Conservation (phyloP, 805 yeast genomes). For the Candida vartiovaarae region DNA sequence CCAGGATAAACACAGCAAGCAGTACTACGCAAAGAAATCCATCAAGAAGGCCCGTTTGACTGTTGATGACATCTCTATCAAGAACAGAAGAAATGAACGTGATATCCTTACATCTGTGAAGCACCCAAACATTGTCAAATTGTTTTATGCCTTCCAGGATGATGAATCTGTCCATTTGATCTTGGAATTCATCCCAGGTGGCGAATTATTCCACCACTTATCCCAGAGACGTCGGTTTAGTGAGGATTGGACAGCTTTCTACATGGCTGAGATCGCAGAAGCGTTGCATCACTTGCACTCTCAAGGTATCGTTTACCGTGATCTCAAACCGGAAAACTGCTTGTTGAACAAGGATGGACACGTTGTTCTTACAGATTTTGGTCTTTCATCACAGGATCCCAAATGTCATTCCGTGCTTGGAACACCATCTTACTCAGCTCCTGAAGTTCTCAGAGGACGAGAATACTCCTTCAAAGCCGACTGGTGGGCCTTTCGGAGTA, state of each 20-base stretch:
- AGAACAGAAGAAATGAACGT: slow-evolving; percentile 72
- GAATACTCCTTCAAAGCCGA: slow-evolving; percentile 75
- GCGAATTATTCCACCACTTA: slow-evolving; percentile 57
- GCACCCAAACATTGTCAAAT: slow-evolving; percentile 77
- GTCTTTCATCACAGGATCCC: slow-evolving; percentile 44
- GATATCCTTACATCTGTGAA: slow-evolving; percentile 63
- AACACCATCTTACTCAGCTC: slow-evolving; percentile 58
- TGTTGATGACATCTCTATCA: slow-evolving; percentile 44
- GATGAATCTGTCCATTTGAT: slow-evolving; percentile 64
- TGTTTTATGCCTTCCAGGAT: slow-evolving; percentile 82
- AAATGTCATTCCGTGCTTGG: slow-evolving; percentile 34
- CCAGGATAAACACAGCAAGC: slow-evolving; percentile 49
- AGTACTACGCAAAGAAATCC: slow-evolving; percentile 80
- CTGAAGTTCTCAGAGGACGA: slow-evolving; percentile 78
- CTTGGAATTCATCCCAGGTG: slow-evolving; percentile 83
- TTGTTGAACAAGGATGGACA: slow-evolving; percentile 73
- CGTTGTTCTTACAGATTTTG: slow-evolving; percentile 79
- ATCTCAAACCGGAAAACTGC: slow-evolving; percentile 86
- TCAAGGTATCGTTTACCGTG: slow-evolving; percentile 81
- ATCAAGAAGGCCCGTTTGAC: slow-evolving; percentile 73
- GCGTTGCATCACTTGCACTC: slow-evolving; percentile 72
- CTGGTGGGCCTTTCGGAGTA: slow-evolving; percentile 90
- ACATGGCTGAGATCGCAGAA: slow-evolving; percentile 72
- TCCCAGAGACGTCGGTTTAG: slow-evolving; percentile 34
- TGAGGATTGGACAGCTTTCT: slow-evolving; percentile 67